These are phyloP conservation scores for Leccinum proximum DNA, from an alignment of 1,284 basidiomycete species.

Conservation along the genomic window DNA sequence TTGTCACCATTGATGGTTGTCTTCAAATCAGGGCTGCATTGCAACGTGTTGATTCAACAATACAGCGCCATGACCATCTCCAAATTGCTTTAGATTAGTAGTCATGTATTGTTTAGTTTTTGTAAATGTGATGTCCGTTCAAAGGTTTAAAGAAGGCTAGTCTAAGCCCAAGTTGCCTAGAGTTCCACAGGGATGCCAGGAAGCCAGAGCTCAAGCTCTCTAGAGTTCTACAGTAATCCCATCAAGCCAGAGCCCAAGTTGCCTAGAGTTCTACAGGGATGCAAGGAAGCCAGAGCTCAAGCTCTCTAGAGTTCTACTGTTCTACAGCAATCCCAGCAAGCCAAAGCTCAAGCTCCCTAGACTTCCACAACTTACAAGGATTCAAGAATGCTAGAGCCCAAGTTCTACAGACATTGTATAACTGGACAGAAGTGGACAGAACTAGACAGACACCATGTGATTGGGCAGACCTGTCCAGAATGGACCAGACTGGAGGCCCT, in stretches of 20 bases:
- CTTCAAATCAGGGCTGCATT: not conserved
- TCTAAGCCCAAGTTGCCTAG: not conserved
- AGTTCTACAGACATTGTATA: not conserved
- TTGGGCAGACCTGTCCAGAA: not conserved
- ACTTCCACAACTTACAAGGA: not conserved
- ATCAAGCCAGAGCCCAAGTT: not conserved
- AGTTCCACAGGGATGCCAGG: not conserved
- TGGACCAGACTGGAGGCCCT: not conserved
- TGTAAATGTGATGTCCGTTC: not conserved
- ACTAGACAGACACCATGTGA: too few relatives aligned
- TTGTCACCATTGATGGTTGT: not conserved
- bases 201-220: not conserved
- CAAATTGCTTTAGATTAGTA: not conserved
- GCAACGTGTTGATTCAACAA: not conserved
- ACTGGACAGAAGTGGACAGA: not conserved
- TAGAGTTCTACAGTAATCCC: not conserved
- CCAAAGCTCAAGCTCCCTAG: not conserved
- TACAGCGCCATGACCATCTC: not conserved
- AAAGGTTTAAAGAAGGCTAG: too few relatives aligned
- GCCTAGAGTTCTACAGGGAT: not conserved
- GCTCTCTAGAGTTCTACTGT: not conserved
- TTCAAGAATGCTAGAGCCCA: not conserved
- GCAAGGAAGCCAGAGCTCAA: not conserved
- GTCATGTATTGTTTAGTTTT: not conserved
- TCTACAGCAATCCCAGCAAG: not conserved